phyloP scores from a whole-genome alignment of 2,329 filamentous ascomycete genomes.

The Xylaria sp. region DNA sequence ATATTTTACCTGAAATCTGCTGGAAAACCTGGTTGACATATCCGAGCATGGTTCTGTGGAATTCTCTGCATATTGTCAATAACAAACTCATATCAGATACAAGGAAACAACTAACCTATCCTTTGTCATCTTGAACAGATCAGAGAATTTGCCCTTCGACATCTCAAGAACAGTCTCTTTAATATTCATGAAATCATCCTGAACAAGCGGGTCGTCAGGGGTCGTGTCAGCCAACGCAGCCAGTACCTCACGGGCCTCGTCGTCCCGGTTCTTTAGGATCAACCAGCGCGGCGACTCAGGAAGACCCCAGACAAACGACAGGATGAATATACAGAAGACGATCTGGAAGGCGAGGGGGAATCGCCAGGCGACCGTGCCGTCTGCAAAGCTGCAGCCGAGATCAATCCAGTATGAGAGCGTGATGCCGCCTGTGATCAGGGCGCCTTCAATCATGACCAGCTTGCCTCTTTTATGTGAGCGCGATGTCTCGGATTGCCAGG shows the following conservation, averaged over 20 bases:
- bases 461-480: conserved; percentile 54
- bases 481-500: conserved; percentile 57
- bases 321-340: conserved; percentile 53
- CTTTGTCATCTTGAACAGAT: conserved; percentile 54
- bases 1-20: conserved; percentile 36
- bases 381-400: conserved; percentile 50
- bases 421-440: conserved; percentile 52
- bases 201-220: conserved; percentile 48
- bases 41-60: conserved; percentile 50
- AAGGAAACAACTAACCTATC: conserved; percentile 35
- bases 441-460: conserved; percentile 56
- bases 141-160: conserved; percentile 47
- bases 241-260: conserved; percentile 41
- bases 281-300: conserved; percentile 49
- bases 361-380: conserved; percentile 49
- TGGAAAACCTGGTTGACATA: conserved; percentile 56
- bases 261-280: conserved; percentile 38
- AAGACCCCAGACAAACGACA: conserved; percentile 46
- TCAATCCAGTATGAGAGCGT: conserved; percentile 58
- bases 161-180: conserved; percentile 64
- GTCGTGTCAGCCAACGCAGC: conserved; percentile 37
- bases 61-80: conserved; percentile 32
- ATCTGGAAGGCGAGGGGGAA: conserved; percentile 57
- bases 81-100: not conserved
- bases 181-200: conserved; percentile 46